phyloP scores from a whole-genome alignment of 768 basidiomycete genomes.

The Jaapia argillacea region DNA sequence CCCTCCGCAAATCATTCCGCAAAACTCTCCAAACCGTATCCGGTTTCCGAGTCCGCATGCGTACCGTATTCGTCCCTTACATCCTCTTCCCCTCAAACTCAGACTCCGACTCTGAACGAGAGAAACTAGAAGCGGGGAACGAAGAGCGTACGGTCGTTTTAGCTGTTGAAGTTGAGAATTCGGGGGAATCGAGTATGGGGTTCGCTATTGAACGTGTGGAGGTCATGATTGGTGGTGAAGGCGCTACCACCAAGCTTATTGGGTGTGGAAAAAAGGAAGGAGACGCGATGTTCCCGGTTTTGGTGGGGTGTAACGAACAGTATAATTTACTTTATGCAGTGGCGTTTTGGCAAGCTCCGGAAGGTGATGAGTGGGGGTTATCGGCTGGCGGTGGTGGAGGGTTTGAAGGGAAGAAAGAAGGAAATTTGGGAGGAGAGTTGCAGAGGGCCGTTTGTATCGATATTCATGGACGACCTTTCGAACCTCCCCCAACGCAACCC shows the following conservation, averaged over 20 bases:
- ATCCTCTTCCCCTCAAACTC: constrained; percentile 49
- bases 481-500: constrained; percentile 3
- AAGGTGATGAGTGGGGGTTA: constrained; percentile 31
- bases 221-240: constrained; percentile 64
- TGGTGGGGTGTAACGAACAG: constrained; percentile 65
- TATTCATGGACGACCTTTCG: constrained; percentile 64
- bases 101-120: too few species aligned
- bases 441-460: constrained; percentile 75
- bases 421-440: constrained; percentile 36
- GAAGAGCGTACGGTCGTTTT: constrained; percentile 82
- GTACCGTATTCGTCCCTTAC: constrained; percentile 87
- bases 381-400: too few species aligned
- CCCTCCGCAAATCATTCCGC: constrained; percentile 79
- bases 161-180: constrained; percentile 87
- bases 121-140: constrained; percentile 53
- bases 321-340: constrained; percentile 87
- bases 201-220: constrained; percentile 72
- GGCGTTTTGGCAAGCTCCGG: constrained; percentile 61
- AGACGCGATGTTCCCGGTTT: constrained; percentile 57
- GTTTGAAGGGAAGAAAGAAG: too few species aligned
- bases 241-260: constrained; percentile 37
- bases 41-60: constrained; percentile 86
- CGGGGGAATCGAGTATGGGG: constrained; percentile 51
- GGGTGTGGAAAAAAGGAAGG: constrained; percentile 34
- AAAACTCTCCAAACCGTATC: constrained; percentile 70